These are phyloP conservation scores for Polyporus tsugae DNA, from an alignment of 1,284 basidiomycete genomes.

Conservation along the genomic window DNA sequence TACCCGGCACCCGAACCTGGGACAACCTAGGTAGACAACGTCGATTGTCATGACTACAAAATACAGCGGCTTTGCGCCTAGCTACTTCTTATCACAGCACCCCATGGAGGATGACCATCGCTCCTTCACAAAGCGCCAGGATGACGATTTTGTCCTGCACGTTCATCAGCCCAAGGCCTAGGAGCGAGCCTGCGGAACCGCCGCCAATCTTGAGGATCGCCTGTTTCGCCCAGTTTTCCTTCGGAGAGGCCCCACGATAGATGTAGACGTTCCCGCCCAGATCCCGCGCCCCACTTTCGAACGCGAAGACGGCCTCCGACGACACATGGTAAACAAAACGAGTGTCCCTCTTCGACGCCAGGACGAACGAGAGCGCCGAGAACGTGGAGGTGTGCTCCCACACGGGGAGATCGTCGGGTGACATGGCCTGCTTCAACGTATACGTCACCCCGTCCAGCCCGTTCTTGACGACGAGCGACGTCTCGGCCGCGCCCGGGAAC, in stretches of 20 bases:
- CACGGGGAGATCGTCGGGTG: constrained; percentile 38
- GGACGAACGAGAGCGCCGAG: constrained; percentile 91
- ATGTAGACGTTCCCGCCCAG: constrained; percentile 85
- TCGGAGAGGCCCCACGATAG: constrained; percentile 66
- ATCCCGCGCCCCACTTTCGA: constrained; percentile 75
- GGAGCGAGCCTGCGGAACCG: constrained; percentile 71
- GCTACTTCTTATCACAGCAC: constrained; percentile 43
- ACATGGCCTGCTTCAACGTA: constrained; percentile 46
- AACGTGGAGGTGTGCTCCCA: constrained; percentile 88
- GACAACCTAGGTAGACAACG: too few species aligned
- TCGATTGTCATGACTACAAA: background rate
- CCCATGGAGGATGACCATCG: constrained; percentile 70
- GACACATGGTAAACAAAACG: constrained; percentile 81
- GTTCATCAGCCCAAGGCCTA: constrained; percentile 76
- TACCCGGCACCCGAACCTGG: background rate
- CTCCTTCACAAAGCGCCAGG: constrained; percentile 81
- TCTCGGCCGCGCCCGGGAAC: constrained; percentile 50
- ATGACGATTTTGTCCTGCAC: constrained; percentile 51
- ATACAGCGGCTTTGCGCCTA: background rate
- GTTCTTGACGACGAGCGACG: constrained; percentile 76
- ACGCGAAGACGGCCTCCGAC: constrained; percentile 69
- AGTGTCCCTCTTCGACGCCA: constrained; percentile 92
- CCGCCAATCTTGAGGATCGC: constrained; percentile 79
- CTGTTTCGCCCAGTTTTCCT: constrained; percentile 75
- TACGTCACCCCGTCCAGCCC: constrained; percentile 88